Evolutionary conservation across 257 asterid species (phyloP), one percentile per base, ranked within the genome.

Genomic region (Salvia splendens): DNA sequence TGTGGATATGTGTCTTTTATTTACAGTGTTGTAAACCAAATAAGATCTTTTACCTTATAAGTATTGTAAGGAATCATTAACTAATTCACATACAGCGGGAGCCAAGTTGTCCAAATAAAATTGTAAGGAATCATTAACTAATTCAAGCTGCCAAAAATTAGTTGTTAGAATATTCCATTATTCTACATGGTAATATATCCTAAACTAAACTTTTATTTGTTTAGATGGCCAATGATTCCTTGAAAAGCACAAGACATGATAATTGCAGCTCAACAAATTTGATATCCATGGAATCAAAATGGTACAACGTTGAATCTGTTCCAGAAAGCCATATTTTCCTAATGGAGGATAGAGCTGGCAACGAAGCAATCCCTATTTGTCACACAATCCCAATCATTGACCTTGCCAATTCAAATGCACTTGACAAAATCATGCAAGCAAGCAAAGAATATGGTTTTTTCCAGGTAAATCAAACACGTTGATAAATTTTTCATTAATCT

Each of bases 281-380:
- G n/a, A n/a, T 6, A 35, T 35, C 40, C 41, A 71, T 53, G 67
- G 76, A 55, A 66, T 7, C 75, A 56, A 75, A 70, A 70, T 85
- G 89, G 95, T 85, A 67, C 50, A 16, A 78, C 66, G 85, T 88
- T 53, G 61, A 78, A 80, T 61, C 73, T 53, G 93, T 88, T 45
- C 87, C 91, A 12, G 53, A 60, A 12, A 79, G 75, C 46, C 82
- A 82, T 67, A 58, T 58, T 42, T 81, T 88, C 60, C 50, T 86
- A 9, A 11, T 0, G 11, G 81, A 79, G 67, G 73, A 72, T 16
- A 80, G 89, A 35, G 87, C 93, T 2, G 96, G 91, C 1, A 67
- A 70, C 3, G 47, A 56, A 12, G 72, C 69, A 7, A 61, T 80
- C 74, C 84, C 83, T 1, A 5, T 71, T 24, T 79, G 86, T 69